A percentile compares a stretch with the other conserved stretches of the same genome.
These are phyloP conservation scores for Hemerocallis citrina DNA, from an alignment of 106 monocot species.

Conservation along the genomic window DNA sequence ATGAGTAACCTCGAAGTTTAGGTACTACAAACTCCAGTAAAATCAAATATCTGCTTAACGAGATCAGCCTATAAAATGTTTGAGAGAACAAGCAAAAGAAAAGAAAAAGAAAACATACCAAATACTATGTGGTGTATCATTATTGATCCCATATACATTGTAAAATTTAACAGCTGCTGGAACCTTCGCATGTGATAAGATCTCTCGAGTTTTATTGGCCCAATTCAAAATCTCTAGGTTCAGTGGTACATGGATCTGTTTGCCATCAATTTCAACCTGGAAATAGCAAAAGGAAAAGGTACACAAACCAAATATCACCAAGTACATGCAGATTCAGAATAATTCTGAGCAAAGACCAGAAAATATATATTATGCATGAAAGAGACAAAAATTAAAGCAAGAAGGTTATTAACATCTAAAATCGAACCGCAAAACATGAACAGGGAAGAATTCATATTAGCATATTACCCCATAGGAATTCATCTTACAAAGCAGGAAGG, in stretches of 20 bases:
- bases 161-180: slow-evolving; percentile 76
- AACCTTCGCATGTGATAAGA: slow-evolving; percentile 71
- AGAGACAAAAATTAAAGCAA: neutral
- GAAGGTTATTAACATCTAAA: neutral
- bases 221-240: slow-evolving; percentile 79
- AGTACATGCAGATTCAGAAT: neutral
- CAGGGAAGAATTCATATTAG: neutral
- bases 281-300: slow-evolving; percentile 17
- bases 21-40: neutral
- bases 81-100: slow-evolving; percentile 2
- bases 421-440: no score
- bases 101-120: slow-evolving; percentile 49
- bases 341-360: neutral
- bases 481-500: no score
- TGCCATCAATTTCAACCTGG: slow-evolving; percentile 62
- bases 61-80: neutral
- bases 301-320: neutral
- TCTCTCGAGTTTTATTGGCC: slow-evolving; percentile 76
- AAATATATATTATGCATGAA: neutral
- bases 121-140: slow-evolving; percentile 78
- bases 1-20: no score
- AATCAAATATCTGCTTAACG: neutral
- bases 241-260: slow-evolving; percentile 66
- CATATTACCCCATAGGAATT: no score
- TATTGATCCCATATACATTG: slow-evolving; percentile 82